Percentiles rank a stretch among this genome's conserved stretches.
Evolutionary conservation across 306 rosid genomes (phyloP).

Genomic region (Geum urbanum): DNA sequence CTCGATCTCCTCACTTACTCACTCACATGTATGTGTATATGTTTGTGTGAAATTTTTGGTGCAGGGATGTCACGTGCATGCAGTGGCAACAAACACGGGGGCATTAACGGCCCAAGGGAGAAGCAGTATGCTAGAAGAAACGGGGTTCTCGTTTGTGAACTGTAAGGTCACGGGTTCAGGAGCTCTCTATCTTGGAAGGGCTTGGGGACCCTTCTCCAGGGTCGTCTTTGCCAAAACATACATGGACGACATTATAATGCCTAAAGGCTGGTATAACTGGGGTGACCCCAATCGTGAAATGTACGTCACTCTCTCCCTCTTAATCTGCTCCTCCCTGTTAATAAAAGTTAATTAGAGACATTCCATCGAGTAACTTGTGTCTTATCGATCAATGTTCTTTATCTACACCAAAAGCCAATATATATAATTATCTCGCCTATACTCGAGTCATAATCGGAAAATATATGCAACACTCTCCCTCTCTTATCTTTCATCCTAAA

Average conservation of each 20-base stretch:
- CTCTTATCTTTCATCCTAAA: too few species aligned
- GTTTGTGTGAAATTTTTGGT: neutral
- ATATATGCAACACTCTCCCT: too few species aligned
- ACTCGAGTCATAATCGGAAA: too few species aligned
- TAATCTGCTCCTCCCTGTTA: neutral
- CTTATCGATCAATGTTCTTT: neutral
- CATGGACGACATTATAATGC: slow-evolving; percentile 95
- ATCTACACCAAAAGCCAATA: neutral
- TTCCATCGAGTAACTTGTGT: neutral
- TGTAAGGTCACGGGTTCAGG: slow-evolving; percentile 99
- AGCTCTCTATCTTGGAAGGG: slow-evolving; percentile 91
- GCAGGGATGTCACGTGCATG: slow-evolving; percentile 95
- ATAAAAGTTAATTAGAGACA: neutral
- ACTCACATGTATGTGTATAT: neutral
- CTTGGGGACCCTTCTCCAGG: slow-evolving; percentile 97
- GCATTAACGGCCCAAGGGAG: slow-evolving; percentile 95
- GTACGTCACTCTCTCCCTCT: slow-evolving; percentile 30
- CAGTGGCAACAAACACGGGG: slow-evolving; percentile 69
- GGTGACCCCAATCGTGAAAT: slow-evolving; percentile 91
- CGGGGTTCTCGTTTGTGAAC: slow-evolving; percentile 92
- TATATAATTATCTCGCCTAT: too few species aligned
- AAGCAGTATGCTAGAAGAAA: slow-evolving; percentile 67
- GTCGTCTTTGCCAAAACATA: slow-evolving; percentile 84
- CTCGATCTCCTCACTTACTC: neutral
- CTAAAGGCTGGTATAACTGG: slow-evolving; percentile 99